Base-by-base conservation (phyloP, 1,284 basidiomycete species). In the Leucoagaricus sp. region DNA sequence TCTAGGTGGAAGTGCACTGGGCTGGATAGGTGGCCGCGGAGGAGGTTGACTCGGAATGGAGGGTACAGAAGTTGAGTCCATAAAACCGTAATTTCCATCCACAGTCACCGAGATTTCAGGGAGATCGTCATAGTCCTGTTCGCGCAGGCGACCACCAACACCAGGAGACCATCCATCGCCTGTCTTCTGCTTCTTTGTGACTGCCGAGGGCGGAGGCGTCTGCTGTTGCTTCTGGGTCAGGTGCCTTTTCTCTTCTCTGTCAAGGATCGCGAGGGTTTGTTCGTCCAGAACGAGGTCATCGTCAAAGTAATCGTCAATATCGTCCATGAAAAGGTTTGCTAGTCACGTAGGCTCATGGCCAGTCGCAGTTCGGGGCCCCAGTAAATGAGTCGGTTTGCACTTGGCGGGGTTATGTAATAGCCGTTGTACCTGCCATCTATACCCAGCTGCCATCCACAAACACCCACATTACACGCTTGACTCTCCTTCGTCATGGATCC, bases 201-300 rank as follows among this genome's bases (percentile, higher is more conserved):
- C 76, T n/a, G 77, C 76, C 28, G 31, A 52, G 25, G 9, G 49
- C 26, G 41, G 50, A 5, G 50, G 26, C n/a, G 29, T 49, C 23
- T 45, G 12, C 47, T 46, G 49, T 7, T 41, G 55, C 15, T 15
- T 36, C 29, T 59, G 62, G 65, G 65, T 38, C 63, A 63, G 59
- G 75, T 71, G 85, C 59, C 80, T 79, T 60, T 76, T 75, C 67
- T 91, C 89, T 54, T 78, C 79, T 52, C 76, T 72, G 58, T 88
- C 85, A 28, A 89, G 75, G 36, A 76, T 69, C 7, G 87, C 88
- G 41, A 89, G 68, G 2, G 82, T 77, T 60, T 78, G 72, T 45
- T 83, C 85, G 66, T 90, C 87, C 44, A 90, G 70, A 28, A 83
- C 75, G 62, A 87, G 72, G 60, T 85, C 84, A 70, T 86, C 84